Conservation (phyloP, 2,329 filamentous ascomycete species). For the Achaetomium macrosporum region DNA sequence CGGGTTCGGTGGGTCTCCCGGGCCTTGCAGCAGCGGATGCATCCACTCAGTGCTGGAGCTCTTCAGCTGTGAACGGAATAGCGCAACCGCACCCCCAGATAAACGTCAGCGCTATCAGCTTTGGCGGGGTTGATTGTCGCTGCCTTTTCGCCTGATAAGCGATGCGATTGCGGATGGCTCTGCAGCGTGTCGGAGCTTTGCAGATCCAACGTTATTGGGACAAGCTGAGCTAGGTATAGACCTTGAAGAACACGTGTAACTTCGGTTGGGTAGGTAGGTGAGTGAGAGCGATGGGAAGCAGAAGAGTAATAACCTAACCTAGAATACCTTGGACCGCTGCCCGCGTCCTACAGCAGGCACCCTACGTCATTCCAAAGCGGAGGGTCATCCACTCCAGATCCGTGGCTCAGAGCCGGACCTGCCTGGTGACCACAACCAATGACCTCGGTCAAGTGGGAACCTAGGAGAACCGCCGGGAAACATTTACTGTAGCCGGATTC, state of each 20-base stretch:
- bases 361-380: constrained; percentile 12
- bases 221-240: background rate
- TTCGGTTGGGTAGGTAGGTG: background rate
- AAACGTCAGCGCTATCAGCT: constrained; percentile 10
- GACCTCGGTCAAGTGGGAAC: constrained; percentile 8
- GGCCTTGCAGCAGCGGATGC: background rate
- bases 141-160: background rate
- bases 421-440: constrained; percentile 9
- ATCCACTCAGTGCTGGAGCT: constrained; percentile 9
- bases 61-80: constrained; percentile 16
- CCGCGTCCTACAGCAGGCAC: background rate
- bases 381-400: constrained; percentile 4
- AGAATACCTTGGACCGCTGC: too few relatives aligned
- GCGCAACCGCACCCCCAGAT: constrained; percentile 10
- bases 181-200: background rate
- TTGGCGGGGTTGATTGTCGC: constrained; percentile 7
- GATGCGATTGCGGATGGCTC: background rate
- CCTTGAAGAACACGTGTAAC: background rate
- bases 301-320: background rate
- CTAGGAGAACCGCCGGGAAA: background rate
- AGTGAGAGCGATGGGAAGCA: background rate
- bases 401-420: constrained; percentile 1
- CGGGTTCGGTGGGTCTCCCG: constrained; percentile 11
- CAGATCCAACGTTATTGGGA: background rate
- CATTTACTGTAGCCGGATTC: background rate